phyloP scores from a whole-genome alignment of 495 filamentous ascomycete genomes.

The Niebla homalea region DNA sequence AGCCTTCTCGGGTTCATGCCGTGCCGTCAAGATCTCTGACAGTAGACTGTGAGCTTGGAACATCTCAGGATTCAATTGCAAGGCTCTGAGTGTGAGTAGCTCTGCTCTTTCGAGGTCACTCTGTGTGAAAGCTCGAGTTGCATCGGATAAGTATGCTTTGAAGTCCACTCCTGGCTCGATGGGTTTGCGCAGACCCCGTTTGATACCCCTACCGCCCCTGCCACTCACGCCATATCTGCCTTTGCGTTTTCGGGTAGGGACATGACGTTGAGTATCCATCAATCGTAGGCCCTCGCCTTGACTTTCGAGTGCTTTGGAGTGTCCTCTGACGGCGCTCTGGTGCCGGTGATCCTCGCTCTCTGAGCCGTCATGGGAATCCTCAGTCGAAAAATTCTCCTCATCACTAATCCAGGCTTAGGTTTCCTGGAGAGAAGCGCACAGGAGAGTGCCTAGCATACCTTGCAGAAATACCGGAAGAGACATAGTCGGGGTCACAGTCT shows the following conservation, averaged over 20 bases:
- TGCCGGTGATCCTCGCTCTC: background rate
- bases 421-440: background rate
- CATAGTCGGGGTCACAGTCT: conserved; percentile 10
- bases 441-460: background rate
- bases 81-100: conserved; percentile 49
- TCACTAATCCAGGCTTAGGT: conserved; percentile 4
- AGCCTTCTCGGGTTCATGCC: conserved; percentile 54
- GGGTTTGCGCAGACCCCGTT: conserved; percentile 55
- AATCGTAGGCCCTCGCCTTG: too few relatives aligned
- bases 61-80: conserved; percentile 74
- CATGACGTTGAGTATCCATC: background rate
- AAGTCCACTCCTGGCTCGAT: conserved; percentile 63
- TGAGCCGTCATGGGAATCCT: background rate
- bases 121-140: conserved; percentile 55
- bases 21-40: conserved; percentile 55
- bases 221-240: conserved; percentile 9
- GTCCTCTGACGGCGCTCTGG: background rate
- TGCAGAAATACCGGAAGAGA: background rate
- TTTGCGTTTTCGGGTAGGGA: background rate
- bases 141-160: conserved; percentile 54
- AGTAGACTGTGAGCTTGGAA: conserved; percentile 64
- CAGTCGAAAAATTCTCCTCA: conserved; percentile 12
- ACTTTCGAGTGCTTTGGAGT: too few relatives aligned
- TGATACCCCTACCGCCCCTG: conserved; percentile 35
- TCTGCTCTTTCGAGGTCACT: conserved; percentile 51